Base-by-base conservation (phyloP, 1,139 yeast genomes). In the Yamadazyma trypodendri region DNA sequence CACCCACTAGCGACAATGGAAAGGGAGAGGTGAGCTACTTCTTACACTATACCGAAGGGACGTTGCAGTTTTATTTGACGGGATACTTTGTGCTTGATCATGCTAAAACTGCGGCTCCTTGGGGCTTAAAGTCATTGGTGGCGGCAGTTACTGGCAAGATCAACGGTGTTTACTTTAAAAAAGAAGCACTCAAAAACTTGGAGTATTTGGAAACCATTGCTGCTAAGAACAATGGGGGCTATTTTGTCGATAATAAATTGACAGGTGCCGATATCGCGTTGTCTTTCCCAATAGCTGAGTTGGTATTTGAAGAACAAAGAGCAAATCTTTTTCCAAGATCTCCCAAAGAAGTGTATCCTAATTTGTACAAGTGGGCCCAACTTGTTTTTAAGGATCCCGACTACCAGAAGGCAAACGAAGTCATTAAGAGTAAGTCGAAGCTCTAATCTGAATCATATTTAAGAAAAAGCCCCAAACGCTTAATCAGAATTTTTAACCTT, bases 241-340 rank as follows among this genome's bases (percentile, higher is more conserved):
- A 50, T 40, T 63, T 69, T 44, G 72, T 68, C 12, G 75, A 71
- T 13, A 46, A 52, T 36, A 56, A 58, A 38, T 54, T 69, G 39
- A 55, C 69, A 17, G 71, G 52, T 6, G 75, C 73, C 1, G 75
- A 69, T 44, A 55, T 69, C 28, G 58, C 65, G 17, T 57, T 68
- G 37, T 44, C 52, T n/a, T 69, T 61, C 53, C 74, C 75, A 1
- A 31, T 68, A 28, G 41, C 39, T 23, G 54, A 55, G 16, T 49
- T 51, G 34, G 37, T 61, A 3, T 59, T 59, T 36, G 32, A 33
- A 13, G 42, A 50, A 24, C 40, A 41, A 1, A 45, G 56, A 35
- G 40, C 43, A 17, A 35, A 31, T 12, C 25, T 46, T 2, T 40
- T 48, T 15, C 20, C 27, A 2, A 15, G 25, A 13, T 39, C 37